Base-by-base conservation (phyloP, 805 yeast genomes). In the Kazachstania martiniae region DNA sequence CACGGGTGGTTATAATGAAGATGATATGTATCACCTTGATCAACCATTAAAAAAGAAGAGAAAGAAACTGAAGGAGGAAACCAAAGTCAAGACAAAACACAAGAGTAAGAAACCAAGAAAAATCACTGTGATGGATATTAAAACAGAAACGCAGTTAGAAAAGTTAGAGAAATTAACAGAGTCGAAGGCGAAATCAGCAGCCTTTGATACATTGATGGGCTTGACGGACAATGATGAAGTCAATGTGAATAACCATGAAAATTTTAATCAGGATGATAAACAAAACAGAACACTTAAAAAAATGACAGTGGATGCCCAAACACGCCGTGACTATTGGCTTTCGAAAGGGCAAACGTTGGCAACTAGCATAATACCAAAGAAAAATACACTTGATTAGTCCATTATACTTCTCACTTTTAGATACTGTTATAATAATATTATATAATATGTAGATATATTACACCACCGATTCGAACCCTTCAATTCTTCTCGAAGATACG, bases 241-340 rank as follows among this genome's bases (percentile, higher is more conserved):
- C 5, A 16, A 27, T 9, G 18, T 21, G 7, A 13, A n/a, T n/a
- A n/a, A n/a, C n/a, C n/a, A n/a, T n/a, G n/a, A n/a, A n/a, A n/a
- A n/a, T n/a, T n/a, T n/a, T n/a, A n/a, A n/a, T n/a, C n/a, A 35
- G 23, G 27, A 32, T 3, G 25, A 28, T 21, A 19, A 21, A 10
- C 17, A 7, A n/a, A 19, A 25, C 18, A 12, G 13, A 7, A 22
- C 33, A 5, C 24, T 48, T 16, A 38, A 40, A 21, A 46, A 36
- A 27, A 25, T 31, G 7, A 44, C 51, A 1, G 59, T 53, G 3
- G 54, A 53, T 32, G 53, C 58, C 1, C 58, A 50, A 29, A 53
- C 60, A 1, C 44, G 46, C 33, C 35, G 60, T 18, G 54, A 53
- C 27, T 55, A 53, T 36, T 55, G 60, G 60, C 38, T 52, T 19